Percentiles rank a stretch among this genome's conserved stretches.
phyloP scores from a whole-genome alignment of 306 rosid species.

The Prunus armeniaca region DNA sequence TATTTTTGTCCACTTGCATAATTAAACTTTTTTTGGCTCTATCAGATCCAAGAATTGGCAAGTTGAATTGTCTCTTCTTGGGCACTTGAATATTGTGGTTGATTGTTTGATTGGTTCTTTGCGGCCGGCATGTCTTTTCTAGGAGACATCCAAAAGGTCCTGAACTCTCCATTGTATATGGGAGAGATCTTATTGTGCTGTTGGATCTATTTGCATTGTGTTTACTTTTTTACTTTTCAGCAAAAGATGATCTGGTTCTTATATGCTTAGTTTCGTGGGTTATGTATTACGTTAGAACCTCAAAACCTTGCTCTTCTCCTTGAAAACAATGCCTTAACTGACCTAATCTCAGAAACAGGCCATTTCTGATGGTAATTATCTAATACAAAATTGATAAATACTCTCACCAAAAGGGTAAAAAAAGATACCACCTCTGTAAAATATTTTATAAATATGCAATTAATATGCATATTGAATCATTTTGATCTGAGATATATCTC shows the following conservation, averaged over 20 bases:
- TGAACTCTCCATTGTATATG: background rate
- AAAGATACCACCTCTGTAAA: background rate
- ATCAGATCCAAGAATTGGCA: background rate
- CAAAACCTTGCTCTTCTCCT: background rate
- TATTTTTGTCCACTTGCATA: background rate
- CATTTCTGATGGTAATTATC: background rate
- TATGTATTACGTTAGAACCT: too few species aligned
- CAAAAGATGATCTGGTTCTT: background rate
- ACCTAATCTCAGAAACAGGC: background rate
- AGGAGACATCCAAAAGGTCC: background rate
- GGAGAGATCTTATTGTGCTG: constrained; percentile 7
- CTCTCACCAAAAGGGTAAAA: background rate
- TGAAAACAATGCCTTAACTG: background rate
- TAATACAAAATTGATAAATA: background rate
- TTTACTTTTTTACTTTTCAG: background rate
- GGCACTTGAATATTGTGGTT: background rate
- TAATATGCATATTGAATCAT: background rate
- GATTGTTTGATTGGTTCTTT: background rate
- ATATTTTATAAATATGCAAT: background rate
- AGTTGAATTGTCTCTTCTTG: background rate
- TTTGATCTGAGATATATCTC: background rate
- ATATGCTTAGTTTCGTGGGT: background rate
- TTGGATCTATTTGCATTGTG: background rate
- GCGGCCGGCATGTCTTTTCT: background rate
- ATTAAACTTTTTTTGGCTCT: background rate